phyloP scores from a whole-genome alignment of 176 grass and related monocot species.

The Sorghum bicolor region Sorghum_bicolor_NCBIv3 NC_012878.2:50788501-50789000 shows the following conservation, averaged over 20 bases:
- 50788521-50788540: too few species aligned
- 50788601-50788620: too few species aligned
- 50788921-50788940: constrained; percentile 25
- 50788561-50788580: too few species aligned
- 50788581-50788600: too few species aligned
- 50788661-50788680: too few species aligned
- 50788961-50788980: background rate
- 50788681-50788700: background rate
- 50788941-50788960: constrained; percentile 25
- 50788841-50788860: background rate
- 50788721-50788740: background rate
- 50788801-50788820: background rate
- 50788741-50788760: background rate
- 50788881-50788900: background rate
- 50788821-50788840: constrained; percentile 5
- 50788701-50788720: background rate
- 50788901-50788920: background rate
- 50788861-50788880: constrained; percentile 43
- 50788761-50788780: background rate
- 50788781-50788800: constrained; percentile 15
- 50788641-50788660: too few species aligned
- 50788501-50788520: too few species aligned
- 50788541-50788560: too few species aligned
- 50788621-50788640: too few species aligned
- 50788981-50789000: background rate